Percentiles rank a stretch among this genome's conserved stretches.
Evolutionary conservation across 108 stramenopile species (phyloP).

Genomic region (Conticribra guillardii): DNA sequence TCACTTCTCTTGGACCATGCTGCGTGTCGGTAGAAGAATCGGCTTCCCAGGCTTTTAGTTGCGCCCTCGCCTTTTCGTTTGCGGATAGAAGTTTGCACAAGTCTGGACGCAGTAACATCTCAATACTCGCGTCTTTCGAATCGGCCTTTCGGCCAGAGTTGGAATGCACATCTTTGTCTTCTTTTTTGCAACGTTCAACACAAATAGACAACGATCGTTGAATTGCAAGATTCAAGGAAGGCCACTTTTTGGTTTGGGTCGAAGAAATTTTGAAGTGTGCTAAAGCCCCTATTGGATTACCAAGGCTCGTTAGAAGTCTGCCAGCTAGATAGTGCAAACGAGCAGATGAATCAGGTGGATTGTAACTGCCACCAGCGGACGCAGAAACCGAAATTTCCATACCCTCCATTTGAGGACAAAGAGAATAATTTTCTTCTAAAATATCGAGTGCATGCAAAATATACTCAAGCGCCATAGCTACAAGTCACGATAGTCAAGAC

Average conservation of each 20-base stretch:
- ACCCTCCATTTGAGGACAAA: conserved; percentile 13
- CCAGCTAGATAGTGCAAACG: conserved; percentile 83
- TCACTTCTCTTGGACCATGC: conserved; percentile 8
- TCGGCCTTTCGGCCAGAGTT: conserved; percentile 7
- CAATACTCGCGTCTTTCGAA: conserved; percentile 19
- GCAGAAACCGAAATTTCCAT: conserved; percentile 5
- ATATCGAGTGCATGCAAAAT: conserved; percentile 64
- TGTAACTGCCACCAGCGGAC: conserved; percentile 6
- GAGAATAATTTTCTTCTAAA: conserved; percentile 43
- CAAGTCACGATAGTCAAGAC: not conserved
- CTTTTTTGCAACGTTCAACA: conserved; percentile 44
- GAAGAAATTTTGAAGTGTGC: conserved; percentile 62
- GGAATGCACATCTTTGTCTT: conserved; percentile 11
- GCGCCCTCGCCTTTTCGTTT: conserved; percentile 7
- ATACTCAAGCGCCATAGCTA: conserved; percentile 60
- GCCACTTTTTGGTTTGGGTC: conserved; percentile 61
- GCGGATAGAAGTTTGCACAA: conserved; percentile 25
- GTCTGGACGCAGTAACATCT: conserved; percentile 33
- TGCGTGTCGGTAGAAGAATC: not conserved
- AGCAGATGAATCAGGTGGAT: conserved; percentile 40
- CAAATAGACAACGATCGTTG: conserved; percentile 66
- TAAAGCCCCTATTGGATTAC: conserved; percentile 56
- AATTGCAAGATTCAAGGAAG: conserved; percentile 60
- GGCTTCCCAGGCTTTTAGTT: conserved; percentile 10
- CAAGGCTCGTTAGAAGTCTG: conserved; percentile 59